These are phyloP conservation scores for Cystofilobasidium capitatum DNA, from an alignment of 768 basidiomycete genomes.

Conservation along the genomic window DNA sequence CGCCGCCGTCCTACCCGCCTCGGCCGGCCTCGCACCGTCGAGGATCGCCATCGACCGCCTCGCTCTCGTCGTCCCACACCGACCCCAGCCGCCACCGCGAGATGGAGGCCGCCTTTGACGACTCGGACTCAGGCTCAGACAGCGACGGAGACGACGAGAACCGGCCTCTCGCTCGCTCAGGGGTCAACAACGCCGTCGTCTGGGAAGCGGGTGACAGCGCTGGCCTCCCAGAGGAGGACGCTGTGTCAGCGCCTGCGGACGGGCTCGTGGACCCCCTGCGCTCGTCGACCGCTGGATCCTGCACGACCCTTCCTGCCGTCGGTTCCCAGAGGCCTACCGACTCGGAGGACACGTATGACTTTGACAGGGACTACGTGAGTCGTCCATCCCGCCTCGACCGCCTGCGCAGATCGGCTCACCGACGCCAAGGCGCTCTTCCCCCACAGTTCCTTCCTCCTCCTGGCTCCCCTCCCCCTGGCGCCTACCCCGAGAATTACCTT, in stretches of 20 bases:
- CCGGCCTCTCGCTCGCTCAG: constrained; percentile 6
- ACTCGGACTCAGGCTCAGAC: constrained; percentile 1
- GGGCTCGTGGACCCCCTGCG: neutral
- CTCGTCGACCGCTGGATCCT: neutral
- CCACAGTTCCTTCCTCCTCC: constrained; percentile 24
- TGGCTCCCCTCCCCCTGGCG: constrained; percentile 24
- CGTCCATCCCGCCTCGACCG: too few species aligned
- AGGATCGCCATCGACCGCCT: neutral
- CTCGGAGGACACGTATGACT: constrained; percentile 19
- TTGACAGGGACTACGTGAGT: constrained; percentile 27
- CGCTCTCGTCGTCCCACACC: neutral
- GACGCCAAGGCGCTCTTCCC: too few species aligned
- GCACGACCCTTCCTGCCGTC: neutral
- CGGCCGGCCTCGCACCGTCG: constrained; percentile 1
- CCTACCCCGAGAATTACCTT: constrained; percentile 23
- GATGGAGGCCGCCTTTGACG: constrained; percentile 24
- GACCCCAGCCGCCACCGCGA: constrained; percentile 1
- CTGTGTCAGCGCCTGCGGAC: constrained; percentile 3
- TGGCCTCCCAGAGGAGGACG: neutral
- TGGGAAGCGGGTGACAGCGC: constrained; percentile 11
- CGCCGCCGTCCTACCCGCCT: constrained; percentile 2
- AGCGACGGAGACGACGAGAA: constrained; percentile 23
- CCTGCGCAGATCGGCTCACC: too few species aligned
- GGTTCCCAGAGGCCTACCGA: neutral
- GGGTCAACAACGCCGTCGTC: neutral